Base-by-base conservation (phyloP, 306 rosid species). In the Ziziphus jujuba region DNA sequence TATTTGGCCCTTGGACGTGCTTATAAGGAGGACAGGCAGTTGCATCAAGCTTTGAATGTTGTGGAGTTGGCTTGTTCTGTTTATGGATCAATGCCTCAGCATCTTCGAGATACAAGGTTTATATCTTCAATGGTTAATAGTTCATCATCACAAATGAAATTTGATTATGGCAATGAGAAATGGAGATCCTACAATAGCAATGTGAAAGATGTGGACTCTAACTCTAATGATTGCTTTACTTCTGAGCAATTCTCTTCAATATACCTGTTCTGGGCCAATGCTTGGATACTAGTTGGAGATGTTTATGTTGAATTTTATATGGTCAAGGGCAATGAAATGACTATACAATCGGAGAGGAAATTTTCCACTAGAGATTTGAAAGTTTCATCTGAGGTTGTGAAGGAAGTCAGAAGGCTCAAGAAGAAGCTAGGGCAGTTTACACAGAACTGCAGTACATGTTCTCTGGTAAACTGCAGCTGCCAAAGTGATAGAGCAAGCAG, bases 31-130 rank as follows among this genome's bases (percentile, higher is more conserved):
- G 98, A 90, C 65, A 77, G 72, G 22, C 98, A 87, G 76, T 80
- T 92, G 75, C 81, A 84, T 83, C 92, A 84, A 75, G 87, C 98
- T 75, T 81, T 92, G 61, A 90, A 90, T 72, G 93, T 92, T 35
- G 88, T 90, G 77, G 88, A 87, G 75, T 82, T 92, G 78, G 96
- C 97, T 6, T 92, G 89, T 65, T 88, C 96, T 79, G 84, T 87
- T 49, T 92, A 92, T 76, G 98, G 98, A 77, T 92, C 98, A 72
- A 92, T 92, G 98, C 98, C 98, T 70, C 78, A 84, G 61, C 91
- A 90, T 84, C 89, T 92, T 67, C 90, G 82, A 75, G 97, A 92
- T 59, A 80, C 96, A 8, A 80, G 73, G 35, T 92, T 92, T 77
- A 84, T 92, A 75, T 92, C 98, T 61, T 92, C 98, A 47, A 87